Percentiles rank a stretch among this genome's conserved stretches.
Conservation (phyloP, 257 asterid genomes). For the Gardenia jasminoides region DNA sequence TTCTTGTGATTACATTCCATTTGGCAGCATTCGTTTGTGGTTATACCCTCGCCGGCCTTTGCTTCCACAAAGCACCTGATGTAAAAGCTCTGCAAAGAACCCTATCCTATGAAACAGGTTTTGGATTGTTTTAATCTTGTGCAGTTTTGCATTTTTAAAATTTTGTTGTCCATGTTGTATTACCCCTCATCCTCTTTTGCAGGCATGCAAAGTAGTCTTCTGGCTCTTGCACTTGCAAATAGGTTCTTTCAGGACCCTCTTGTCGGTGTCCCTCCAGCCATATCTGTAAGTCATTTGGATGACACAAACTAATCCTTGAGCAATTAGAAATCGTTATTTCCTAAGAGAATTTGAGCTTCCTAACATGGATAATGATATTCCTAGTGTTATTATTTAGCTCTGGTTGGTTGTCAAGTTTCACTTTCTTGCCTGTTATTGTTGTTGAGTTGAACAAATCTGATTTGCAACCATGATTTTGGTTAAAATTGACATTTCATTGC, state of each 20-base stretch:
- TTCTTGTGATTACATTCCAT: conserved; percentile 83
- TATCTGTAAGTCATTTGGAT: conserved; percentile 63
- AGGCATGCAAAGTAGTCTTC: conserved; percentile 99
- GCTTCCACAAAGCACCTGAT: conserved; percentile 58
- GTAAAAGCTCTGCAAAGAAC: conserved; percentile 91
- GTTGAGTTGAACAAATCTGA: not conserved
- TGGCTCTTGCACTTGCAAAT: conserved; percentile 94
- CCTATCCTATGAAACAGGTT: conserved; percentile 92
- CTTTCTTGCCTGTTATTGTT: not conserved
- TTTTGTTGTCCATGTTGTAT: not conserved
- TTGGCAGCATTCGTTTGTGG: conserved; percentile 75
- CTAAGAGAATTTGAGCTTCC: not conserved
- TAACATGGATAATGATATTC: not conserved
- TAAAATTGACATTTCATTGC: not conserved
- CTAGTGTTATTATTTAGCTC: not conserved
- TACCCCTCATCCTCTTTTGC: conserved; percentile 12
- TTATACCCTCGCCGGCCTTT: conserved; percentile 54
- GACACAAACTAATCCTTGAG: not conserved
- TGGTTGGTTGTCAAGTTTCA: not conserved
- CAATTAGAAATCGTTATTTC: not conserved
- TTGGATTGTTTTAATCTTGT: not conserved
- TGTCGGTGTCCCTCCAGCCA: conserved; percentile 91
- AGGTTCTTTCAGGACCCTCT: conserved; percentile 88
- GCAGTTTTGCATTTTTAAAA: not conserved
- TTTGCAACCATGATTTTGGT: not conserved